Evolutionary conservation across 345 rosid genomes (phyloP).

Genomic region (Rhodamnia rubescens): DNA sequence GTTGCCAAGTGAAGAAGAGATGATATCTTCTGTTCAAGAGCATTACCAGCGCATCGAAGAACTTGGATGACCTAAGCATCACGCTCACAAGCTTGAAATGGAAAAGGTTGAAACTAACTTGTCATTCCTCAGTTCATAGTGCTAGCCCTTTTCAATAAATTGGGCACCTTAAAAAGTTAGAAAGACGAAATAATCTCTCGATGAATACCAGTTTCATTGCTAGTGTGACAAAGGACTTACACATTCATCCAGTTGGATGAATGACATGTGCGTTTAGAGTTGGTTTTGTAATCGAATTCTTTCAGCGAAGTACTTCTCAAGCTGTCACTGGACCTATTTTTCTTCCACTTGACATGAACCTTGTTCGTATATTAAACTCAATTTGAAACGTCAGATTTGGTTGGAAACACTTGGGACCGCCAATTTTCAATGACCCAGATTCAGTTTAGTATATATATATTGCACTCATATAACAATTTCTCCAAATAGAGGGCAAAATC

Average conservation of each 20-base stretch:
- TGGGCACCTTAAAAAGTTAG: neutral
- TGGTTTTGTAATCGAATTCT: neutral
- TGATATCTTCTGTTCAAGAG: conserved; percentile 6
- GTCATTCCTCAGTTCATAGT: neutral
- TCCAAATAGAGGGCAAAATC: neutral
- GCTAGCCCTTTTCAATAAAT: neutral
- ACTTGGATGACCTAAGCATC: conserved; percentile 2
- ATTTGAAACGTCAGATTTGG: too few relatives aligned
- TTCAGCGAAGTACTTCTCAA: neutral
- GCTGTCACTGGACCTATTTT: neutral
- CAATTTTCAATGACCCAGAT: neutral
- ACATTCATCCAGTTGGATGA: neutral
- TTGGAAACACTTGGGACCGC: neutral
- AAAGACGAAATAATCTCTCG: neutral
- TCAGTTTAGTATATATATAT: neutral
- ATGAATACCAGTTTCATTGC: neutral
- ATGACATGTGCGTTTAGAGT: neutral
- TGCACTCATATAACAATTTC: neutral
- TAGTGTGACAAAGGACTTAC: neutral
- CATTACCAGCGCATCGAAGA: neutral
- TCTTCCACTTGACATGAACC: neutral
- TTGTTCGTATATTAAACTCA: neutral
- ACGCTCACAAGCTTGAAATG: neutral
- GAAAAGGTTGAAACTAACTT: neutral
- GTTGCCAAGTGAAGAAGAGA: conserved; percentile 6